phyloP scores from a whole-genome alignment of 1,284 basidiomycete species.

The Tylopilus orsonianus region DNA sequence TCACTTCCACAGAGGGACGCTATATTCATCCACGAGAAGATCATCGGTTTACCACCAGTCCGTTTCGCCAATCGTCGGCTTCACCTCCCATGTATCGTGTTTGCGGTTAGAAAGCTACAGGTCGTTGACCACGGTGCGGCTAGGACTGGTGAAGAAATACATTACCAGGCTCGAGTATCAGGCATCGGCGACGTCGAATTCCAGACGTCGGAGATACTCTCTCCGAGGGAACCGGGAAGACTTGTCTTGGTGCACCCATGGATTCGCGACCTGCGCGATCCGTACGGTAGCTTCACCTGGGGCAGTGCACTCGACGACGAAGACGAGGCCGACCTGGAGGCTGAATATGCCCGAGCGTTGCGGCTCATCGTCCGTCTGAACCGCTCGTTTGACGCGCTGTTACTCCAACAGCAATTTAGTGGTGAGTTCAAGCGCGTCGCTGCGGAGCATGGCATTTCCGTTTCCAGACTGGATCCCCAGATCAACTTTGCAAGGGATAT shows the following conservation, averaged over 20 bases:
- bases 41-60: not conserved
- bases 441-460: not conserved
- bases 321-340: not conserved
- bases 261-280: not conserved
- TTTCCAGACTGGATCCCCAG: not conserved
- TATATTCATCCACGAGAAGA: not conserved
- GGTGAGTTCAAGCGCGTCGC: constrained; percentile 1
- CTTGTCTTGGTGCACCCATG: not conserved
- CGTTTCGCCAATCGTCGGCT: not conserved
- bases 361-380: not conserved
- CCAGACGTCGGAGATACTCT: not conserved
- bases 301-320: not conserved
- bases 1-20: not conserved
- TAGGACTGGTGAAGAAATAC: not conserved
- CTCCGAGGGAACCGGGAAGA: not conserved
- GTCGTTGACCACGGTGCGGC: no score
- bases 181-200: not conserved
- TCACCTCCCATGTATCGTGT: no score
- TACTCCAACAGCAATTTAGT: not conserved
- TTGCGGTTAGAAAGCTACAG: no score
- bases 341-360: not conserved
- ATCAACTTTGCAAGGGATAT: not conserved
- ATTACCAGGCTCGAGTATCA: no score
- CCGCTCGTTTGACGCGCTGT: constrained; percentile 2
- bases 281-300: not conserved